Conservation (phyloP, 805 yeast species). For the Teunomyces atbi region DNA sequence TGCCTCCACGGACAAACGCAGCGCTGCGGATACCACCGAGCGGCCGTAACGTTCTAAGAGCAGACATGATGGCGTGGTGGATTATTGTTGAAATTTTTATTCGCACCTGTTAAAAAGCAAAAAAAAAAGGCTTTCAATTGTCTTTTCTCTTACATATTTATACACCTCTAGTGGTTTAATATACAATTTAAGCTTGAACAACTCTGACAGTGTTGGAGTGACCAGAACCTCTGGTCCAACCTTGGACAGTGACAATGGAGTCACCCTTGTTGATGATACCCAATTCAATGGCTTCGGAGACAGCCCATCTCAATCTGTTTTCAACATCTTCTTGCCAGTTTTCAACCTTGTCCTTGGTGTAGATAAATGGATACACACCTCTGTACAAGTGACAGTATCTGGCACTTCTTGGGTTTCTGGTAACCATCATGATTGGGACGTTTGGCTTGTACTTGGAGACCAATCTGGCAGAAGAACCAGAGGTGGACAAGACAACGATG, state of each 20-base stretch:
- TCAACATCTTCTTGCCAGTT: slow-evolving; percentile 98
- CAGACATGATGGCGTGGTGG: slow-evolving; percentile 3
- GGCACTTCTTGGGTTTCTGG: slow-evolving; percentile 91
- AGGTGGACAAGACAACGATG: slow-evolving; percentile 90
- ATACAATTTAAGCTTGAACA: slow-evolving; percentile 57
- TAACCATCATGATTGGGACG: slow-evolving; percentile 96
- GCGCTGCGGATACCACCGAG: neutral
- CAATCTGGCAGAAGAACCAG: slow-evolving; percentile 94
- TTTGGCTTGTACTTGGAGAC: slow-evolving; percentile 97
- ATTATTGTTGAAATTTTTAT: slow-evolving; percentile 1
- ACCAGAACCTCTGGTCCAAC: slow-evolving; percentile 98
- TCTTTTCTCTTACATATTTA: neutral
- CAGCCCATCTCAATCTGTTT: slow-evolving; percentile 89
- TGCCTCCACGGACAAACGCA: slow-evolving; percentile 1
- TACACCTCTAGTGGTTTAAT: slow-evolving; percentile 1
- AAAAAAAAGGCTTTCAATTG: neutral
- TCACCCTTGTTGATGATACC: slow-evolving; percentile 88
- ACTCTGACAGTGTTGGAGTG: slow-evolving; percentile 98
- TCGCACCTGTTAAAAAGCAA: neutral
- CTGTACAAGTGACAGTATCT: slow-evolving; percentile 95
- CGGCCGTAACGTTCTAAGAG: slow-evolving; percentile 8
- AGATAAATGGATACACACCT: slow-evolving; percentile 97
- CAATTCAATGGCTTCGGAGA: slow-evolving; percentile 80
- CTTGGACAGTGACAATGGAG: slow-evolving; percentile 91
- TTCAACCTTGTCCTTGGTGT: slow-evolving; percentile 59